phyloP scores from a whole-genome alignment of 2,329 filamentous ascomycete species.

The Colletotrichum cuscutae region DNA sequence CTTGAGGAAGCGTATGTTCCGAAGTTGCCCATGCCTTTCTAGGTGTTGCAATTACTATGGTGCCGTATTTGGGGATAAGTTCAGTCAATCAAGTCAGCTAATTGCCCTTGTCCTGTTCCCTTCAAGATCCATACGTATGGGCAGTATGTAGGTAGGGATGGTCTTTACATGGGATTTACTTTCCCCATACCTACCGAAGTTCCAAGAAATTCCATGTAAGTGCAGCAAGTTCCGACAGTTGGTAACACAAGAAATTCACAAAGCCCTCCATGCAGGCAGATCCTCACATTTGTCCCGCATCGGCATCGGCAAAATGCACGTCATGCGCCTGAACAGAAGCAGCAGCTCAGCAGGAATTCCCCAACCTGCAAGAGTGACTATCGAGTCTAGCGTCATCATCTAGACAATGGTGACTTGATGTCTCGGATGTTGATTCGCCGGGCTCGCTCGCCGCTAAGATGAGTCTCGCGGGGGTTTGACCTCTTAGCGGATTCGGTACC shows the following conservation, averaged over 20 bases:
- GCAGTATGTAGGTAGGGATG: not conserved
- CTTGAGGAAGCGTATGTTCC: slow-evolving; percentile 26
- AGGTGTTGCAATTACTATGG: not conserved
- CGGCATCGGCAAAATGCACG: not conserved
- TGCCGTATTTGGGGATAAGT: not conserved
- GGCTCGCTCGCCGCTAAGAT: not conserved
- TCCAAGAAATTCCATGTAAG: not conserved
- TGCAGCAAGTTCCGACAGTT: not conserved
- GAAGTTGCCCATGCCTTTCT: slow-evolving; percentile 3
- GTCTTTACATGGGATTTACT: not conserved
- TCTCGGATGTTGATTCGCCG: not conserved
- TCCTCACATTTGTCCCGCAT: no score
- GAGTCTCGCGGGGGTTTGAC: not conserved
- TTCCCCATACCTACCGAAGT: not conserved
- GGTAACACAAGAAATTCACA: not conserved
- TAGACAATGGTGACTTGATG: not conserved
- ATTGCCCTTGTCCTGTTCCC: not conserved
- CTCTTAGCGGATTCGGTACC: not conserved
- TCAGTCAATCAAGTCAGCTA: not conserved
- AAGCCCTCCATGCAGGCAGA: not conserved
- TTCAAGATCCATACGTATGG: not conserved
- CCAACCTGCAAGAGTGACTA: not conserved
- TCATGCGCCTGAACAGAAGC: not conserved
- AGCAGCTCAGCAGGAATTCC: not conserved
- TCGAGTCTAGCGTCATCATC: not conserved